Conservation (phyloP, 2,329 filamentous ascomycete species). For the Ustulina deusta region DNA sequence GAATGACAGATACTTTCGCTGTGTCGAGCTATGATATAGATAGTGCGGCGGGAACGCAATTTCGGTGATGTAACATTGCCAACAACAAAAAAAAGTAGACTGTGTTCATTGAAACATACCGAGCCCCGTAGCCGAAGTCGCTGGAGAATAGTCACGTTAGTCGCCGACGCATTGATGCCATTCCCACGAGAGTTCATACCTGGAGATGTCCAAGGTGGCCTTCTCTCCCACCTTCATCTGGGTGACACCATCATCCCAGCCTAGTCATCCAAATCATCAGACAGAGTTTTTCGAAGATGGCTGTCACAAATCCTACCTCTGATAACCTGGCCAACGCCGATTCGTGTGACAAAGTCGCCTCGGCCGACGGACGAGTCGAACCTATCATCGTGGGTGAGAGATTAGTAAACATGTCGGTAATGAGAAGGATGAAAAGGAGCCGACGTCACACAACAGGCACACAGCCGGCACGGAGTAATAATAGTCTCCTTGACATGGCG, state of each 20-base stretch:
- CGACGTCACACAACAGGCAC: constrained; percentile 31
- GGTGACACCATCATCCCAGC: constrained; percentile 86
- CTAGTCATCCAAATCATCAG: constrained; percentile 56
- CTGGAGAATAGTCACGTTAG: constrained; percentile 42
- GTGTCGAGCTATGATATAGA: background rate
- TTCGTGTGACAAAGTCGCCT: constrained; percentile 79
- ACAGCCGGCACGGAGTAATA: background rate
- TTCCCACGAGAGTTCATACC: constrained; percentile 59
- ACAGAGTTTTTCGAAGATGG: background rate
- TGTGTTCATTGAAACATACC: constrained; percentile 44
- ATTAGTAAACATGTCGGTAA: constrained; percentile 14
- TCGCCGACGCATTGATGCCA: background rate
- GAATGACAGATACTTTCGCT: background rate
- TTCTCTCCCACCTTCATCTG: constrained; percentile 93
- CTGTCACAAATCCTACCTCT: constrained; percentile 68
- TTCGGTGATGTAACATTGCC: background rate
- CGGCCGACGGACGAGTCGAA: constrained; percentile 89
- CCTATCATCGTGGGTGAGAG: constrained; percentile 60
- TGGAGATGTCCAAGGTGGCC: constrained; percentile 83
- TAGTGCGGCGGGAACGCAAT: background rate
- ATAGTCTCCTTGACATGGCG: background rate
- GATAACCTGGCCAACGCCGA: constrained; percentile 89
- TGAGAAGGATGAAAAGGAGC: background rate
- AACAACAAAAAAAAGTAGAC: no score
- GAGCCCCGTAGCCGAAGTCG: constrained; percentile 51